phyloP scores from a whole-genome alignment of 1,284 basidiomycete species.

The Singerocomus rubriflavus region DNA sequence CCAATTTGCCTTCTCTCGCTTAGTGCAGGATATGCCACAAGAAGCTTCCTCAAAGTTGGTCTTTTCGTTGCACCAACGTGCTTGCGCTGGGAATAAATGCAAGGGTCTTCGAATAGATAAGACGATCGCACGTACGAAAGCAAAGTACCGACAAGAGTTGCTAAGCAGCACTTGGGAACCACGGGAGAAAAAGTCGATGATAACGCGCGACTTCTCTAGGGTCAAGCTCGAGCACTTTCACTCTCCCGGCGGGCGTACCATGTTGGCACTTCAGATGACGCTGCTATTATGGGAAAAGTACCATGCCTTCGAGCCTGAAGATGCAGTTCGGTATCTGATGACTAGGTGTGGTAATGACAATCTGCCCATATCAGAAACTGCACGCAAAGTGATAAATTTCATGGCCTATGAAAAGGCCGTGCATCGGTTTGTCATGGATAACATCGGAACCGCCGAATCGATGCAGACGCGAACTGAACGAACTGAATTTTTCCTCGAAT shows the following conservation, averaged over 20 bases:
- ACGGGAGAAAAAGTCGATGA: slow-evolving; percentile 28
- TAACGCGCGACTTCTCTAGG: slow-evolving; percentile 22
- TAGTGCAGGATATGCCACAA: slow-evolving; percentile 31
- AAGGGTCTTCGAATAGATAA: slow-evolving; percentile 26
- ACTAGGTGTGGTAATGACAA: slow-evolving; percentile 22
- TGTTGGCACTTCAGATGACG: slow-evolving; percentile 45
- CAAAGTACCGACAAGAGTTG: slow-evolving; percentile 20
- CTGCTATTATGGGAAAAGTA: slow-evolving; percentile 36
- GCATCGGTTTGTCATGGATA: slow-evolving; percentile 38
- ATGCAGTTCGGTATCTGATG: slow-evolving; percentile 40
- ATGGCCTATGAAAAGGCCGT: slow-evolving; percentile 38
- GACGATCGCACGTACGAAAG: slow-evolving; percentile 27
- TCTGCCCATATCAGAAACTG: slow-evolving; percentile 25
- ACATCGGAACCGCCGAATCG: slow-evolving; percentile 32
- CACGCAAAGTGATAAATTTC: slow-evolving; percentile 28
- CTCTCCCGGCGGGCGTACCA: slow-evolving; percentile 35
- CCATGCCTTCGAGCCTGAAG: slow-evolving; percentile 39
- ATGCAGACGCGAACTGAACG: slow-evolving; percentile 23
- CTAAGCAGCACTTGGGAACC: slow-evolving; percentile 30
- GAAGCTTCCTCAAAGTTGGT: slow-evolving; percentile 25
- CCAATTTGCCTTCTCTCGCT: slow-evolving; percentile 33
- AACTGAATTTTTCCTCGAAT: slow-evolving; percentile 42
- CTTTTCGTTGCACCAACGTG: slow-evolving; percentile 24
- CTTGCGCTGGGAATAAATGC: slow-evolving; percentile 21
- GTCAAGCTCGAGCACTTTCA: slow-evolving; percentile 34